These are phyloP conservation scores for Blastocystis sp. DNA, from an alignment of 352 stramenopile species.

Conservation along the genomic window DNA sequence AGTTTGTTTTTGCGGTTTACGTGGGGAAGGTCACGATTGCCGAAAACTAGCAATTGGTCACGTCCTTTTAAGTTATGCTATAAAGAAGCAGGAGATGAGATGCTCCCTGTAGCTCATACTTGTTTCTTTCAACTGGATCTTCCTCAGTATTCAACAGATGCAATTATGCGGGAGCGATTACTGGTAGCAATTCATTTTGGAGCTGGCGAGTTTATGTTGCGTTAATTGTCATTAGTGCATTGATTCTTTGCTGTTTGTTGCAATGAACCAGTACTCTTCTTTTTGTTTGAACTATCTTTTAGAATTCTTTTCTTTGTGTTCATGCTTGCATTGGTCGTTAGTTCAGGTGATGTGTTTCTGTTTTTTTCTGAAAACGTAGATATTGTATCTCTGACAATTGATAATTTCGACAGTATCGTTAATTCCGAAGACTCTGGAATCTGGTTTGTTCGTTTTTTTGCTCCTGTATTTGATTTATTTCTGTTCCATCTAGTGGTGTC, in stretches of 20 bases:
- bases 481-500: conserved; percentile 41
- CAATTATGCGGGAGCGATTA: conserved; percentile 84
- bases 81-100: conserved; percentile 80
- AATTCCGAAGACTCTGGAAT: background rate
- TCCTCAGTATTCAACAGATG: conserved; percentile 84
- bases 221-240: background rate
- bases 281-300: background rate
- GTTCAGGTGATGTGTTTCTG: background rate
- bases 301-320: background rate
- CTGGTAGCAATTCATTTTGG: conserved; percentile 89
- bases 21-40: conserved; percentile 83
- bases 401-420: background rate
- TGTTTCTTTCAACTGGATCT: conserved; percentile 92
- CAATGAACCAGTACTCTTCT: background rate
- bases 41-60: conserved; percentile 73
- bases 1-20: conserved; percentile 79
- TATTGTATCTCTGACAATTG: background rate
- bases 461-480: background rate
- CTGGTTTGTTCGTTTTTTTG: conserved; percentile 63
- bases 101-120: conserved; percentile 85
- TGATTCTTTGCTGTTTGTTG: background rate
- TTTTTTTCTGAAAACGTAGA: background rate
- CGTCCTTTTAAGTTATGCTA: conserved; percentile 86
- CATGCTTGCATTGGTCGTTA: background rate
- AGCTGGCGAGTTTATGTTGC: conserved; percentile 74